phyloP scores from a whole-genome alignment of 2,329 filamentous ascomycete genomes.

The Neoarthrinium moseri region DNA sequence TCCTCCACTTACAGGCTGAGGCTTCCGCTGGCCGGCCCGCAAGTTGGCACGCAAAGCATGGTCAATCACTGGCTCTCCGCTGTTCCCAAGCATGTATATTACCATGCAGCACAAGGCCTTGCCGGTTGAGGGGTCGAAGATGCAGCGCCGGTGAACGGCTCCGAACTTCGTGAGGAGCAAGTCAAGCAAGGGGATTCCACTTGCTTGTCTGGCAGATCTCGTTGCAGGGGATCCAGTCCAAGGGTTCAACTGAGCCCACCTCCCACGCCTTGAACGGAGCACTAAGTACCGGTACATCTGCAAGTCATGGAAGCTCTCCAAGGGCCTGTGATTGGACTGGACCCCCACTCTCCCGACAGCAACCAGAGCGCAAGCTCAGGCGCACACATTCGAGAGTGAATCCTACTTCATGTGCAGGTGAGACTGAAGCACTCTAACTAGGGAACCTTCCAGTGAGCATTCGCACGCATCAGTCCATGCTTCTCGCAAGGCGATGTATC shows the following conservation, averaged over 20 bases:
- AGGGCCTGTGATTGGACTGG: not conserved
- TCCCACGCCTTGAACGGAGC: not conserved
- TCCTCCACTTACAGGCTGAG: too few relatives aligned
- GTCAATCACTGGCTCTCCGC: too few relatives aligned
- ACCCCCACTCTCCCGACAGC: slow-evolving; percentile 7
- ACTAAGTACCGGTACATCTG: slow-evolving; percentile 8
- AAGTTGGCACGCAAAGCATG: too few relatives aligned
- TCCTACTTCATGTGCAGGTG: slow-evolving; percentile 3
- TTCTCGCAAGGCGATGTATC: too few relatives aligned
- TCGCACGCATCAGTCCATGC: too few relatives aligned
- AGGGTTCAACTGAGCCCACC: slow-evolving; percentile 1
- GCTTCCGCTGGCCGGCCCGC: too few relatives aligned
- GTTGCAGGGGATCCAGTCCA: slow-evolving; percentile 1
- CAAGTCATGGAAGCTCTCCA: slow-evolving; percentile 2
- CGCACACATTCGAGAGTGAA: not conserved
- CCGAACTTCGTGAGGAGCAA: too few relatives aligned
- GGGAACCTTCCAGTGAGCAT: too few relatives aligned
- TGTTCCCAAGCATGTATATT: too few relatives aligned
- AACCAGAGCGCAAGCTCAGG: not conserved
- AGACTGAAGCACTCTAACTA: too few relatives aligned
- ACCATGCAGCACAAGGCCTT: not conserved
- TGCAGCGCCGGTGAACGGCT: slow-evolving; percentile 6
- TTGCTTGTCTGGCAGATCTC: slow-evolving; percentile 6
- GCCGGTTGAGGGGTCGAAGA: slow-evolving; percentile 4
- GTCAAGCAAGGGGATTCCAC: not conserved